These are phyloP conservation scores for Metschnikowia rubicola DNA, from an alignment of 805 yeast species.

Conservation along the genomic window DNA sequence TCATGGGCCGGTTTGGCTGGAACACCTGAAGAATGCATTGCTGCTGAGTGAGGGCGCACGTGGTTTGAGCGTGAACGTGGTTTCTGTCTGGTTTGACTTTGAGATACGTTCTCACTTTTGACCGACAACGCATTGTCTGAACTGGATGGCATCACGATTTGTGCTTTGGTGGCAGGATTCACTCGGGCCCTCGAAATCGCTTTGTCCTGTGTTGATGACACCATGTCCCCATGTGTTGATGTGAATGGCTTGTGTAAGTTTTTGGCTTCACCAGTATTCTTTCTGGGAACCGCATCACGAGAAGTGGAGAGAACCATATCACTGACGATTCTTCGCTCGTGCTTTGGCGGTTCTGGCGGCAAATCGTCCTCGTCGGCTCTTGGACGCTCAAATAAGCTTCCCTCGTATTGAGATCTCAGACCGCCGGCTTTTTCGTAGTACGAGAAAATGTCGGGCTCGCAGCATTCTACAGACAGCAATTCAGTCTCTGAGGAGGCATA, in stretches of 20 bases:
- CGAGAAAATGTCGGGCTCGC: background rate
- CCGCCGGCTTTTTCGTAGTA: background rate
- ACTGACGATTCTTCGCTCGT: conserved; percentile 1
- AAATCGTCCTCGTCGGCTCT: background rate
- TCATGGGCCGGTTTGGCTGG: background rate
- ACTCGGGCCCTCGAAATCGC: no score
- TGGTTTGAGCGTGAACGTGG: background rate
- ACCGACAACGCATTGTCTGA: no score
- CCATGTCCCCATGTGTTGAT: no score
- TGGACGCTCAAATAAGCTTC: background rate
- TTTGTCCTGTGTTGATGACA: no score
- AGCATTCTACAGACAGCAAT: conserved; percentile 7
- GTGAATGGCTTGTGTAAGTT: no score
- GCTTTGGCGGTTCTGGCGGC: conserved; percentile 11
- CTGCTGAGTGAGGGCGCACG: background rate
- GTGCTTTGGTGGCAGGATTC: no score
- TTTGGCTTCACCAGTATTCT: no score
- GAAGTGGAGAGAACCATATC: background rate
- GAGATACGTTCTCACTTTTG: no score
- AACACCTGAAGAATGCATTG: background rate
- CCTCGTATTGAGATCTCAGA: background rate
- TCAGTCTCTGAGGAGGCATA: conserved; percentile 2
- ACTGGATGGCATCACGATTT: no score
- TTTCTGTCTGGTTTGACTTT: background rate
- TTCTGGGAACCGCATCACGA: no score